Base-by-base conservation (phyloP, 1,284 basidiomycete species). In the Peniophora sp. region DNA sequence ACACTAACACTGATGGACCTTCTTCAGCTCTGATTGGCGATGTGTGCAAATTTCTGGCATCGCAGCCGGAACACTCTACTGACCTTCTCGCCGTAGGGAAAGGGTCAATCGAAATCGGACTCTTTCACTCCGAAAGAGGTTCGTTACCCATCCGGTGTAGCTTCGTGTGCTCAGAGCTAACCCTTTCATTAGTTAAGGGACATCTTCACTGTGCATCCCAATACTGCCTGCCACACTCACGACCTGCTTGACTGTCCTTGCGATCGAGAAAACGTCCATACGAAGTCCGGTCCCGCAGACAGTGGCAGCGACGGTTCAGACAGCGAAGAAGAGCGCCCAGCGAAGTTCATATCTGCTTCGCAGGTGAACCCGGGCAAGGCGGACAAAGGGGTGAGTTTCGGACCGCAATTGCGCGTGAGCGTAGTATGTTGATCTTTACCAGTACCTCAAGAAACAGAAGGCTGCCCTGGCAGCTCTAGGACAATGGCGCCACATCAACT, bases 61-160 rank as follows among this genome's bases (percentile, higher is more conserved):
- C 49, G 48, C 9, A 50, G 23, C 35, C 1, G 45, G 47, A 39
- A 47, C 54, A 15, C 51, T 57, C 50, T 52, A 59, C 51, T 59
- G 18, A 56, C 15, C 14, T 48, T 50, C 34, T 55, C 20, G 41
- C 34, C 15, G 14, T 52, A 83, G 83, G 73, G 69, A 41, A 66
- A 69, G 11, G 63, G 70, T 1, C 74, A 70, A 51, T 83, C 83
- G 0, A 89, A 88, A 64, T 83, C 81, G 3, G 88, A 92, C 64
- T 90, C 91, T 0, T 97, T 97, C 71, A 88, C 87, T 1, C 72
- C 76, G n/a, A 90, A 90, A 67, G 94, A 97, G 58, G 89, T 92
- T 51, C 54, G 79, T 68, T 8, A 10, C 2, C 15, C 37, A 2
- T 17, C 12, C 18, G n/a, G n/a, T n/a, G n/a, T 10, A 42, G 20